Evolutionary conservation across 2,329 filamentous ascomycete species (phyloP), one percentile per base, ranked within the genome.

Genomic region (Aspergillus tanneri): DNA sequence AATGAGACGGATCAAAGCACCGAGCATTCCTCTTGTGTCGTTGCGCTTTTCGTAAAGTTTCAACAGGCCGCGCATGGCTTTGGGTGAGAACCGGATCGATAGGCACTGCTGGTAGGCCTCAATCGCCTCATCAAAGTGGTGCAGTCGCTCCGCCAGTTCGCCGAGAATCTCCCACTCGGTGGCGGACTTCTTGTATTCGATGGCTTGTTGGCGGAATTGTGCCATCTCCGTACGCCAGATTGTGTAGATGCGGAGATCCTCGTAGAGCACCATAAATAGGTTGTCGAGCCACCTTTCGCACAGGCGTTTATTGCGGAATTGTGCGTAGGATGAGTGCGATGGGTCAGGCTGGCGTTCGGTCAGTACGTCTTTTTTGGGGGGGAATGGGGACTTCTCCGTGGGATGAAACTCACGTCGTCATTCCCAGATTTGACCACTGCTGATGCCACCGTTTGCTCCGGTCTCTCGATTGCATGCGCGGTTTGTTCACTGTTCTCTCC

Each of bases 201-300:
- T 85, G 53, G 92, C 87, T 69, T 97, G 92, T 45, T 92, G 89
- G 18, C 89, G 86, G 67, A 91, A 96, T 68, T 97, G 92, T 0
- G 90, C 88, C 83, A 97, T 93, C 69, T 99, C 93, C 0, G 93
- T 97, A 47, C 93, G 86, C 93, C 93, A 99, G 69, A 99, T 99
- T 10, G 93, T 99, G 76, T 99, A 99, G 37, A 99, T 92, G 41
- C 93, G 88, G 14, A 99, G 80, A 64, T 99, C 93, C 70, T 99
- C 93, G 68, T 99, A 99, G 2, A 99, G 80, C 0, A 97, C 93
- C 93, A 99, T 99, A 75, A 99, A 99, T 18, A 99, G 80, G 62
- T 95, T 97, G 71, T 99, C 93, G 2, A 99, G 81, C 93, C 93
- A 99, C 59, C 93, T 85, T 72, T 99, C 93, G 64, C 93, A 99